Base-by-base conservation (phyloP, 2,329 filamentous ascomycete species). In the Fusarium chlamydosporum region DNA sequence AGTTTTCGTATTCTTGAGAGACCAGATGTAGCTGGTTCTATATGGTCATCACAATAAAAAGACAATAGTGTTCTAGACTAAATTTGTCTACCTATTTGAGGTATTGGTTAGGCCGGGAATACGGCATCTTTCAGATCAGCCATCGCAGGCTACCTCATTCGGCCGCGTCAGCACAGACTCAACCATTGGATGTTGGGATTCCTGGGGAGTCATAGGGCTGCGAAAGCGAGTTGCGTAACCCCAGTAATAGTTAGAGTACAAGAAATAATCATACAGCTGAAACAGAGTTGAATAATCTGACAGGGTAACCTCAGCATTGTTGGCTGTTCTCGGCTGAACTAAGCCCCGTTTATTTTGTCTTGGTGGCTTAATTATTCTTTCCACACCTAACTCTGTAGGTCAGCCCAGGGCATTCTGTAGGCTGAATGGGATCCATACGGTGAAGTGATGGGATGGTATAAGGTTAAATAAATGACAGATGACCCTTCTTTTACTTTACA, bases 121-220 rank as follows among this genome's bases (percentile, higher is more conserved):
- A 33, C 61, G 67, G 61, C 61, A 67, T 29, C 48, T 40, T 27
- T 58, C n/a, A 47, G 23, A 31, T 41, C 10, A 46, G 29, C 20
- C 20, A 65, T 41, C 60, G 26, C 63, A 60, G 67, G 58, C 43
- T 51, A 40, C 67, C 62, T 70, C 57, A 29, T 46, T 70, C 46
- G 62, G 69, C 69, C 69, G 69, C 69, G 69, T 70, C 65, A 71
- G 69, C 69, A 70, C 33, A 51, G 41, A 20, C 43, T 31, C 43
- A 35, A 35, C 64, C 38, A 71, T 72, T 70, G 65, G 68, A 51
- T 42, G 16, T 20, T 42, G 35, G 51, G 33, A 47, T 20, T 58
- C 20, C 40, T 50, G 33, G 63, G 59, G 68, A 71, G 68, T 72
- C 69, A 71, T 71, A 71, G 69, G 68, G 69, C 69, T 71, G 67